Conservation (phyloP, 2,329 filamentous ascomycete genomes). For the Remersonia thermophila region DNA sequence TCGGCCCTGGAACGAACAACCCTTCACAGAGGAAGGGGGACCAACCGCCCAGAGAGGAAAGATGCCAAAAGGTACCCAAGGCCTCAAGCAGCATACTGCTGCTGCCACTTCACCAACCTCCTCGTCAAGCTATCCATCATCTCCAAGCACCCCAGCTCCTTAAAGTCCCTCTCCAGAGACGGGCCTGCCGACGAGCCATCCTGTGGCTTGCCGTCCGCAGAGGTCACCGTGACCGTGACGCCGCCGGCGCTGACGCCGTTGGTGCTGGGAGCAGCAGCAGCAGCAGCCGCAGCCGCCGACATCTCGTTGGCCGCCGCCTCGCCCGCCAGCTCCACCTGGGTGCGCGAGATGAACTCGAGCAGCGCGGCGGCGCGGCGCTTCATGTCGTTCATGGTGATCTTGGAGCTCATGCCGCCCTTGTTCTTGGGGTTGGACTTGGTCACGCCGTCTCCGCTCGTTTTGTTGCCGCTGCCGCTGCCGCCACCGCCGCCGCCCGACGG, state of each 20-base stretch:
- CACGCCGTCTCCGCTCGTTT: constrained; percentile 41
- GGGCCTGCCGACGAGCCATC: background rate
- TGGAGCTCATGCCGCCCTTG: constrained; percentile 46
- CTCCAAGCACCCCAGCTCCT: constrained; percentile 63
- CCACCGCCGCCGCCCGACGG: constrained; percentile 19
- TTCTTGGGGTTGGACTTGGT: constrained; percentile 56
- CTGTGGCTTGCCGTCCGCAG: constrained; percentile 15
- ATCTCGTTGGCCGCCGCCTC: constrained; percentile 35
- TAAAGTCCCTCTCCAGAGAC: constrained; percentile 49
- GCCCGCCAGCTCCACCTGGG: constrained; percentile 74
- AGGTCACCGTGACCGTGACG: constrained; percentile 17
- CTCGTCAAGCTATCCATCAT: constrained; percentile 84
- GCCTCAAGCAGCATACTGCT: constrained; percentile 40
- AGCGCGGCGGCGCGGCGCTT: constrained; percentile 73
- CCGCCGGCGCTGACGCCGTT: constrained; percentile 11
- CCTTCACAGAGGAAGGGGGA: no score
- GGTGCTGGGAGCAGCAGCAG: background rate
- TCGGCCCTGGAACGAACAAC: no score
- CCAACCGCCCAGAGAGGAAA: background rate
- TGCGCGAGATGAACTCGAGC: constrained; percentile 78
- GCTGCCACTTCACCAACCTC: constrained; percentile 76
- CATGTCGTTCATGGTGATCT: constrained; percentile 79
- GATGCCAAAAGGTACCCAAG: no score
- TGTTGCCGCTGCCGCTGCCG: constrained; percentile 30
- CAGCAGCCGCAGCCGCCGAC: constrained; percentile 25